Conservation (phyloP, 768 basidiomycete species). For the Boletus fagicola region DNA sequence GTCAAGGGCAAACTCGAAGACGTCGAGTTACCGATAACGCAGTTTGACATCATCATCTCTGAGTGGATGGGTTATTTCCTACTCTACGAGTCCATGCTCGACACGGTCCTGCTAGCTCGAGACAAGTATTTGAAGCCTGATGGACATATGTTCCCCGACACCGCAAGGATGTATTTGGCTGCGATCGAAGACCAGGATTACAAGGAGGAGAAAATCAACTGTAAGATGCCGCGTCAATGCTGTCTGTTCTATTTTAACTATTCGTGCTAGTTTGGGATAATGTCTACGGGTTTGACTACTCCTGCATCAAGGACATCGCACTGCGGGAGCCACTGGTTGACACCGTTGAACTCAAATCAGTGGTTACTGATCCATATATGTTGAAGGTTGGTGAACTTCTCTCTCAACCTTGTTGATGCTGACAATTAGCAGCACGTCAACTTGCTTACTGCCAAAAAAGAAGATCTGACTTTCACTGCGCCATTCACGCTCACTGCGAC, state of each 20-base stretch:
- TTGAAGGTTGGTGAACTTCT: slow-evolving; percentile 63
- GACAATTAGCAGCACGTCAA: slow-evolving; percentile 69
- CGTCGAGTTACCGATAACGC: slow-evolving; percentile 76
- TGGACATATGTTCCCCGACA: slow-evolving; percentile 96
- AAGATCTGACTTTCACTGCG: slow-evolving; percentile 84
- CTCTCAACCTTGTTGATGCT: slow-evolving; percentile 1
- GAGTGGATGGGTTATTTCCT: slow-evolving; percentile 99
- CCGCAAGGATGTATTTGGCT: slow-evolving; percentile 86
- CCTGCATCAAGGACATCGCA: slow-evolving; percentile 99
- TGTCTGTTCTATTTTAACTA: slow-evolving; percentile 3
- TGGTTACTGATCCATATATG: slow-evolving; percentile 88
- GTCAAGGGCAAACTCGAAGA: slow-evolving; percentile 99
- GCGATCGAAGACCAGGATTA: slow-evolving; percentile 99
- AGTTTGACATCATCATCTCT: slow-evolving; percentile 98
- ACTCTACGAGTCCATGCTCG: slow-evolving; percentile 98
- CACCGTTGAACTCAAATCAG: slow-evolving; percentile 95
- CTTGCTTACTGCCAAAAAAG: slow-evolving; percentile 88
- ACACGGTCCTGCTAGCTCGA: slow-evolving; percentile 93
- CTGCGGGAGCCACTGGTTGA: slow-evolving; percentile 95
- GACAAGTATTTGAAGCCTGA: slow-evolving; percentile 93
- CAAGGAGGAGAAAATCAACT: slow-evolving; percentile 99
- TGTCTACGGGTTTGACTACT: slow-evolving; percentile 99
- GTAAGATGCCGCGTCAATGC: slow-evolving; percentile 39
- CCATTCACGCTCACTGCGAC: slow-evolving; percentile 80
- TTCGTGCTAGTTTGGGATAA: slow-evolving; percentile 88